phyloP scores from a whole-genome alignment of 2,329 filamentous ascomycete species.

The Aspergillus texensis region DNA sequence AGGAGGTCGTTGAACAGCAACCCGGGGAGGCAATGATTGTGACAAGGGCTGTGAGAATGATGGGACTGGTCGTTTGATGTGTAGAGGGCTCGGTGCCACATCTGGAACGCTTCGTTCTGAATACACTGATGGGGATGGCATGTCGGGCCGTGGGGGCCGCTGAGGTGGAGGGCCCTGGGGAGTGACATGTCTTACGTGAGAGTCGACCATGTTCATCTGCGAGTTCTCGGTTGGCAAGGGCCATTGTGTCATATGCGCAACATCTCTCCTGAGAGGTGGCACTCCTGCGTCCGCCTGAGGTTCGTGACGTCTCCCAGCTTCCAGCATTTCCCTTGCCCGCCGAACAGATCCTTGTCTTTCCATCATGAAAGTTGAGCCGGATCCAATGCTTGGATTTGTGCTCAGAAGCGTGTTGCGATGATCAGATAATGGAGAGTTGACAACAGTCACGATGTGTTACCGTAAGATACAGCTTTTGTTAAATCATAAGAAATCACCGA shows the following conservation, averaged over 20 bases:
- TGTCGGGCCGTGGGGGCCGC: constrained; percentile 44
- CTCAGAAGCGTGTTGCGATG: constrained; percentile 25
- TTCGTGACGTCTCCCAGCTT: constrained; percentile 33
- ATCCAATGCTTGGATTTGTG: constrained; percentile 11
- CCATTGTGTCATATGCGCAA: constrained; percentile 49
- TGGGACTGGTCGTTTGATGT: constrained; percentile 24
- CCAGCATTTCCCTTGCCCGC: constrained; percentile 37
- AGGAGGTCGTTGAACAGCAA: constrained; percentile 20
- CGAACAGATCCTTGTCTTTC: constrained; percentile 38
- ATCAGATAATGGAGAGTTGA: not conserved
- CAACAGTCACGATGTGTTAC: constrained; percentile 5
- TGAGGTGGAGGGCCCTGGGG: constrained; percentile 44
- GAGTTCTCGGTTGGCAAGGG: constrained; percentile 44
- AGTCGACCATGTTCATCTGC: constrained; percentile 26
- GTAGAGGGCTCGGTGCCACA: constrained; percentile 27
- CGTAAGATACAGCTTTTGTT: not conserved
- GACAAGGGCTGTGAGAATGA: constrained; percentile 34
- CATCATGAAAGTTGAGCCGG: constrained; percentile 16
- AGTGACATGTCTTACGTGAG: constrained; percentile 30
- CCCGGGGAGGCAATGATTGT: constrained; percentile 21
- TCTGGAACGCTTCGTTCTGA: constrained; percentile 33
- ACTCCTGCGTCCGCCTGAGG: constrained; percentile 14
- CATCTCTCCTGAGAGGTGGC: constrained; percentile 21
- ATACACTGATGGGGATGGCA: constrained; percentile 42
- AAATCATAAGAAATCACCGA: constrained; percentile 7